phyloP scores from a whole-genome alignment of 768 basidiomycete genomes.

The Pulveroboletus frians region DNA sequence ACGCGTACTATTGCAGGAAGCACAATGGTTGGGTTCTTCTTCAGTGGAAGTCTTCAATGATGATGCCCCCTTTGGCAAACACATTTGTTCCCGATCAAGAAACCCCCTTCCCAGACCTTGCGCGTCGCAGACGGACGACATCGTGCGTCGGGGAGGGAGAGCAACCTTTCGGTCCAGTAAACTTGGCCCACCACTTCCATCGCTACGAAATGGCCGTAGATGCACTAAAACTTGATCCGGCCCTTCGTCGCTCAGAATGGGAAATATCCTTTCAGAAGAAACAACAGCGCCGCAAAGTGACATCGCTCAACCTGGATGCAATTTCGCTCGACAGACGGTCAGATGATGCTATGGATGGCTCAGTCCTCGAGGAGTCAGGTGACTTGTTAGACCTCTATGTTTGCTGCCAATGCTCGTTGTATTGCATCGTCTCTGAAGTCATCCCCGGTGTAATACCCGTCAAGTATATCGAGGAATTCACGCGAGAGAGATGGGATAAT shows the following conservation, averaged over 20 bases:
- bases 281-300: conserved; percentile 50
- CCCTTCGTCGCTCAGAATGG: conserved; percentile 58
- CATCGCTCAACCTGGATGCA: conserved; percentile 33
- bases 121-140: conserved; percentile 40
- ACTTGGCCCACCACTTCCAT: conserved; percentile 81
- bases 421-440: conserved; percentile 62
- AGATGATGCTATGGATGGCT: conserved; percentile 32
- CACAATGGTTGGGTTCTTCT: conserved; percentile 83
- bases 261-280: conserved; percentile 46
- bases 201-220: conserved; percentile 67
- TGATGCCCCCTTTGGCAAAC: conserved; percentile 55
- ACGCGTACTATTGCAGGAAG: conserved; percentile 77
- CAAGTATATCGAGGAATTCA: conserved; percentile 57
- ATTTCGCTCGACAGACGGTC: conserved; percentile 18
- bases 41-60: conserved; percentile 58
- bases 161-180: conserved; percentile 41
- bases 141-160: conserved; percentile 53
- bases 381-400: conserved; percentile 71
- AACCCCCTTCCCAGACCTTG: conserved; percentile 51
- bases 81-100: conserved; percentile 43
- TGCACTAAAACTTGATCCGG: conserved; percentile 59
- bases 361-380: conserved; percentile 36
- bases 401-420: conserved; percentile 80
- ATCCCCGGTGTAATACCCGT: conserved; percentile 71
- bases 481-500: conserved; percentile 53